Percentiles rank a stretch among this genome's conserved stretches.
Conservation (phyloP, 1,284 basidiomycete species). For the Xanthoconium separans region DNA sequence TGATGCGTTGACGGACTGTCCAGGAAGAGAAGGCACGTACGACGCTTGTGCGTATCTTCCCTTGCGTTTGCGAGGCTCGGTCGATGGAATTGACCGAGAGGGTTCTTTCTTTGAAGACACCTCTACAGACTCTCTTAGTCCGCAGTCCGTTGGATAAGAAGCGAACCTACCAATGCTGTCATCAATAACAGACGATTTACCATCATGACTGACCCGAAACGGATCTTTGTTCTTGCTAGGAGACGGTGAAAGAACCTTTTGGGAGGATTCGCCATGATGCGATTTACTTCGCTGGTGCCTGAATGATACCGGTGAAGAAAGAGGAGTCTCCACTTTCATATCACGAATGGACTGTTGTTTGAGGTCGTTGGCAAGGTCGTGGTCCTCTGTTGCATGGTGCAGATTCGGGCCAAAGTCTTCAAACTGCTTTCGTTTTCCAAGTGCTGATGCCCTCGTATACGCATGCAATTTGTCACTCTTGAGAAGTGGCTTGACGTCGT, state of each 20-base stretch:
- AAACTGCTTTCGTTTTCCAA: constrained; percentile 31
- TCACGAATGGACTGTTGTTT: constrained; percentile 7
- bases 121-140: constrained; percentile 11
- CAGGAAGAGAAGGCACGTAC: constrained; percentile 13
- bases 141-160: neutral
- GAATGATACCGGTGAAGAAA: neutral
- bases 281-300: constrained; percentile 18
- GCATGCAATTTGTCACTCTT: constrained; percentile 11
- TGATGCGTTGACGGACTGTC: neutral
- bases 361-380: neutral
- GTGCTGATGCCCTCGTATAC: constrained; percentile 14
- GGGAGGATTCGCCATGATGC: constrained; percentile 15
- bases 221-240: constrained; percentile 8
- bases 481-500: constrained; percentile 17
- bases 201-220: neutral
- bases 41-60: constrained; percentile 32
- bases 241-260: constrained; percentile 8
- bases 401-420: constrained; percentile 22
- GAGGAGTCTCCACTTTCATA: neutral
- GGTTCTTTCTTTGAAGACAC: constrained; percentile 27
- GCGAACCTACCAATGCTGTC: constrained; percentile 11
- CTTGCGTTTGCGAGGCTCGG: constrained; percentile 29
- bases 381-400: constrained; percentile 2
- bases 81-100: constrained; percentile 20
- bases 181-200: neutral